phyloP scores from a whole-genome alignment of 164 flowering plant genomes.

The Macadamia integrifolia region DNA sequence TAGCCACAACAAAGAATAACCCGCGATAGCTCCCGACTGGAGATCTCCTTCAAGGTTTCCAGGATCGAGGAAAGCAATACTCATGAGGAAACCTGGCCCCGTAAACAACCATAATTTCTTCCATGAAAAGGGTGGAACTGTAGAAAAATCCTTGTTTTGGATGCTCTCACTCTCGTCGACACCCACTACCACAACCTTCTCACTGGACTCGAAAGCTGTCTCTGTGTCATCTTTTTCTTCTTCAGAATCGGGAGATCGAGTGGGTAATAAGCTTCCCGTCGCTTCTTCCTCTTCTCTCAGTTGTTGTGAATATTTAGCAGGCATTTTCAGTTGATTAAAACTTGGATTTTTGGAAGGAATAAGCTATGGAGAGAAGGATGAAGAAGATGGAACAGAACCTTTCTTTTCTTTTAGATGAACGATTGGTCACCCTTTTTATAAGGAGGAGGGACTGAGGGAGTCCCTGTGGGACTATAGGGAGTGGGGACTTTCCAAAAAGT shows the following conservation, averaged over 20 bases:
- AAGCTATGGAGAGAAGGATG: too few relatives aligned
- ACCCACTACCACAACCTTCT: slow-evolving; percentile 44
- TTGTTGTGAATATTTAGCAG: neutral
- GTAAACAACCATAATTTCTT: slow-evolving; percentile 72
- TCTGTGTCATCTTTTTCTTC: slow-evolving; percentile 22
- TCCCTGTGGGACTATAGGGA: too few relatives aligned
- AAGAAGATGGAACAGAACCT: too few relatives aligned
- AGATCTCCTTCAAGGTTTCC: slow-evolving; percentile 81
- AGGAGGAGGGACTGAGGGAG: too few relatives aligned
- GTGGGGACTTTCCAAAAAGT: too few relatives aligned
- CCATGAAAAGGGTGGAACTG: slow-evolving; percentile 67
- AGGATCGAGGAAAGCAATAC: slow-evolving; percentile 77
- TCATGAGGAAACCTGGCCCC: slow-evolving; percentile 76
- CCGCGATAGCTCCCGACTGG: slow-evolving; percentile 76
- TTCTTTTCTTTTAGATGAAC: too few relatives aligned
- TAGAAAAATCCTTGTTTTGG: slow-evolving; percentile 10
- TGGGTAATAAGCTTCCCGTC: neutral
- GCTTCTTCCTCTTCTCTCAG: neutral
- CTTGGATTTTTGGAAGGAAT: too few relatives aligned
- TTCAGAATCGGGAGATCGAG: neutral
- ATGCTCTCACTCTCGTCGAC: slow-evolving; percentile 21
- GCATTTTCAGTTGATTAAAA: neutral
- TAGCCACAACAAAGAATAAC: slow-evolving; percentile 70
- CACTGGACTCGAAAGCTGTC: slow-evolving; percentile 39
- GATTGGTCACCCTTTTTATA: too few relatives aligned